These are phyloP conservation scores for Apiotrichum laibachii DNA, from an alignment of 1,284 basidiomycete species.

Conservation along the genomic window DNA sequence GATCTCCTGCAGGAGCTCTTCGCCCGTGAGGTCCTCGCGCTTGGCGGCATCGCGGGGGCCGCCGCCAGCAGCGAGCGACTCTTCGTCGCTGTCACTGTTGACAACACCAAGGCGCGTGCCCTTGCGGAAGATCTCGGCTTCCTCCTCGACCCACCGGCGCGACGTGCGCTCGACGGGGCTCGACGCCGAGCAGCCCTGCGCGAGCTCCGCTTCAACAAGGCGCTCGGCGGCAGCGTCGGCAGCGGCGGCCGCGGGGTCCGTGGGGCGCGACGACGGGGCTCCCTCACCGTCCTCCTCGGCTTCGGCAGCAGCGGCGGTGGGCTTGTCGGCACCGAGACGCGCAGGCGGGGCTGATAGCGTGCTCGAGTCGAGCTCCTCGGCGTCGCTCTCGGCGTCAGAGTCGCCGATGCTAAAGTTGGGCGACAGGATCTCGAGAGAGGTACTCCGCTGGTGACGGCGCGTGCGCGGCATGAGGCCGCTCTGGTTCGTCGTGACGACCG, in stretches of 20 bases:
- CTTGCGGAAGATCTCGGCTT: slow-evolving; percentile 88
- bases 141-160: slow-evolving; percentile 74
- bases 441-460: slow-evolving; percentile 39
- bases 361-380: slow-evolving; percentile 52
- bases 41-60: neutral
- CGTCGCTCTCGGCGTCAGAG: slow-evolving; percentile 62
- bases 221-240: slow-evolving; percentile 12
- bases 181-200: slow-evolving; percentile 17
- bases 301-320: slow-evolving; percentile 3
- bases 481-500: slow-evolving; percentile 15
- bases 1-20: slow-evolving; percentile 33
- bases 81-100: slow-evolving; percentile 68
- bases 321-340: neutral
- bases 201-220: slow-evolving; percentile 18
- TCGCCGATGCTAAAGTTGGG: slow-evolving; percentile 62
- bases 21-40: slow-evolving; percentile 10
- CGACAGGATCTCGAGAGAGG: slow-evolving; percentile 59
- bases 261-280: neutral
- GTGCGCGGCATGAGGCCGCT: slow-evolving; percentile 11
- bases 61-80: slow-evolving; percentile 55
- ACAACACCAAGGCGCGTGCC: slow-evolving; percentile 76
- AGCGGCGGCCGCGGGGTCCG: neutral
- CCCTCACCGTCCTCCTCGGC: neutral
- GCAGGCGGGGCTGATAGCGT: neutral
- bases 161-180: slow-evolving; percentile 52